A percentile compares a stretch with the other conserved stretches of the same genome.
phyloP scores from a whole-genome alignment of 805 yeast genomes.

The Kluyveromyces siamensis region DNA sequence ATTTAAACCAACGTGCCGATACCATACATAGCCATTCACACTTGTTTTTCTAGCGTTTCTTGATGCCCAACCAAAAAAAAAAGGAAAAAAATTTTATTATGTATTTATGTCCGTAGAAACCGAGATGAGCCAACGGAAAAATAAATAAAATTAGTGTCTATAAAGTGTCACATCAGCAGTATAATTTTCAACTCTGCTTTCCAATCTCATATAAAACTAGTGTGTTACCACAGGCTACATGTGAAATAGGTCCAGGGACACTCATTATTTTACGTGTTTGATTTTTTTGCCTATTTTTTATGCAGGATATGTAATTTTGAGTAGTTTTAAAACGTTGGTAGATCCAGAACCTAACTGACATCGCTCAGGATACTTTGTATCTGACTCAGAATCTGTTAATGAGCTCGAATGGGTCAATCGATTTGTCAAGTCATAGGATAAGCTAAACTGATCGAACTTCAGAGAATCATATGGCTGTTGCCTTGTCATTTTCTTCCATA shows the following conservation, averaged over 20 bases:
- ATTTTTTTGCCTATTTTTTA: too few relatives aligned
- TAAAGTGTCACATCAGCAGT: too few relatives aligned
- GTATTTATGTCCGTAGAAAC: background rate
- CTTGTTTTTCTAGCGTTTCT: background rate
- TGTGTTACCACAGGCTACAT: too few relatives aligned
- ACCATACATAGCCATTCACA: too few relatives aligned
- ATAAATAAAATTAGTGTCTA: too few relatives aligned
- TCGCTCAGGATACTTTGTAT: background rate
- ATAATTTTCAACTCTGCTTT: too few relatives aligned
- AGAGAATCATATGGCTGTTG: background rate
- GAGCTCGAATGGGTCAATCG: background rate
- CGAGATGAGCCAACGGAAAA: background rate
- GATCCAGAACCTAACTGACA: background rate
- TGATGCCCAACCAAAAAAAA: background rate
- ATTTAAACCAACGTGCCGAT: too few relatives aligned
- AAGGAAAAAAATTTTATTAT: too few relatives aligned
- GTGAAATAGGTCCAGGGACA: too few relatives aligned
- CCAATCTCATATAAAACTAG: too few relatives aligned
- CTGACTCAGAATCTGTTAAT: background rate
- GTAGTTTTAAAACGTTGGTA: background rate
- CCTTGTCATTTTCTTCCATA: background rate
- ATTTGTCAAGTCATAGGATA: background rate
- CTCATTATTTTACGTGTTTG: background rate
- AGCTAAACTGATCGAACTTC: too few relatives aligned
- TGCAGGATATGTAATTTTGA: background rate